Percentiles rank a stretch among this genome's conserved stretches.
Evolutionary conservation across 306 rosid genomes (phyloP).

Genomic region (Pyrus communis): DNA sequence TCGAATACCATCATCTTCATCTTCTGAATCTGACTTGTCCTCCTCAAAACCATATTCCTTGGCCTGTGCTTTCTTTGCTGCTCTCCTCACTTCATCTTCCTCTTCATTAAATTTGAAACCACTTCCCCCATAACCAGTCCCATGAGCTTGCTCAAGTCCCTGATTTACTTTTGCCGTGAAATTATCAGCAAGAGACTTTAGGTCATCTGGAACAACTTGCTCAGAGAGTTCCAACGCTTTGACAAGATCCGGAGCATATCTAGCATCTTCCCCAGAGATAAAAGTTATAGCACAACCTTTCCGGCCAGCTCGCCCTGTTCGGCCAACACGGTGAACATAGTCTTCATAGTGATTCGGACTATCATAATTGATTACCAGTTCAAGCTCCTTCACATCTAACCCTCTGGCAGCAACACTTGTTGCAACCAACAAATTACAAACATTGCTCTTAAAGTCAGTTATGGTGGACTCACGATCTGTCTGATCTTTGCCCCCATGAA

Average conservation of each 20-base stretch:
- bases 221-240: constrained; percentile 90
- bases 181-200: constrained; percentile 67
- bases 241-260: constrained; percentile 83
- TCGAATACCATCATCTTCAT: constrained; percentile 82
- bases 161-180: constrained; percentile 78
- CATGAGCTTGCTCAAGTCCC: constrained; percentile 87
- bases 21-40: constrained; percentile 93
- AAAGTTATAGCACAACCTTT: constrained; percentile 91
- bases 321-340: constrained; percentile 94
- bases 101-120: constrained; percentile 93
- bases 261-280: constrained; percentile 77
- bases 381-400: constrained; percentile 93
- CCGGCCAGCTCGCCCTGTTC: constrained; percentile 94
- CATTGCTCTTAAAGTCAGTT: constrained; percentile 78
- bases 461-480: constrained; percentile 93
- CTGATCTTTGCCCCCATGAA: constrained; percentile 91
- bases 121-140: constrained; percentile 97
- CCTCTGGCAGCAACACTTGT: constrained; percentile 93
- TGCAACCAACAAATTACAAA: constrained; percentile 77
- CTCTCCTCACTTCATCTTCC: constrained; percentile 92
- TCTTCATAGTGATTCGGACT: constrained; percentile 96
- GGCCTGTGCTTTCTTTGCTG: constrained; percentile 98
- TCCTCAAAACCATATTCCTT: constrained; percentile 95
- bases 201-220: constrained; percentile 85
- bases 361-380: constrained; percentile 81